Conservation (phyloP, 257 asterid species). For the Euphrasia confusa region DNA sequence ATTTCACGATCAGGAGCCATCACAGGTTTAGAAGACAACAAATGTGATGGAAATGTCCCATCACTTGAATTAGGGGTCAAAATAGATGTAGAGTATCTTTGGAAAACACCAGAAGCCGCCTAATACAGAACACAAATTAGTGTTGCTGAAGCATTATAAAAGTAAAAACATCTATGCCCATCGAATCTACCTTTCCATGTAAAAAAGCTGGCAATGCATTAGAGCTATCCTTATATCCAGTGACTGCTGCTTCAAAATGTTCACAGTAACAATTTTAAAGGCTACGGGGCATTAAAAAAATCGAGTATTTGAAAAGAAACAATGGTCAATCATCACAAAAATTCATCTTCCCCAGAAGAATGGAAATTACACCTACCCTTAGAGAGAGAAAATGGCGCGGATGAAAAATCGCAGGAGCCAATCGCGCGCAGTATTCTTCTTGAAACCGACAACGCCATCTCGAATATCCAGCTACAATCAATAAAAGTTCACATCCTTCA, state of each 20-base stretch:
- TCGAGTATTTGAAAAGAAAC: neutral
- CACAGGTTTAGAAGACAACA: slow-evolving; percentile 44
- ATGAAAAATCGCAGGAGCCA: slow-evolving; percentile 20
- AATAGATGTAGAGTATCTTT: slow-evolving; percentile 47
- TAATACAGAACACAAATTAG: slow-evolving; percentile 26
- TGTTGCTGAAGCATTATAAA: neutral
- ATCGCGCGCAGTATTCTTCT: slow-evolving; percentile 24
- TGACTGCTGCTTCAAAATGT: slow-evolving; percentile 21
- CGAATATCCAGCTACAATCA: slow-evolving; percentile 10
- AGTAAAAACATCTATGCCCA: neutral
- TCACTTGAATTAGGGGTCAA: slow-evolving; percentile 61
- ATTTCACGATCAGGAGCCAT: slow-evolving; percentile 50
- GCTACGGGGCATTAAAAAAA: neutral
- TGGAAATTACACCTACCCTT: slow-evolving; percentile 21
- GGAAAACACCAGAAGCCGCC: slow-evolving; percentile 28
- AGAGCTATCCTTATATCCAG: slow-evolving; percentile 21
- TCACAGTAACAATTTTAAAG: neutral
- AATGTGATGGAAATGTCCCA: slow-evolving; percentile 48
- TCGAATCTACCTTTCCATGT: slow-evolving; percentile 30
- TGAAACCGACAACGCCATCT: slow-evolving; percentile 28
- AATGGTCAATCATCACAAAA: neutral
- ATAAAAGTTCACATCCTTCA: neutral
- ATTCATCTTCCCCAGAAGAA: neutral
- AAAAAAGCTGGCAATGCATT: slow-evolving; percentile 20
- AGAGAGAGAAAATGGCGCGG: neutral